These are phyloP conservation scores for Hericium alpestre DNA, from an alignment of 768 basidiomycete species.

Conservation along the genomic window DNA sequence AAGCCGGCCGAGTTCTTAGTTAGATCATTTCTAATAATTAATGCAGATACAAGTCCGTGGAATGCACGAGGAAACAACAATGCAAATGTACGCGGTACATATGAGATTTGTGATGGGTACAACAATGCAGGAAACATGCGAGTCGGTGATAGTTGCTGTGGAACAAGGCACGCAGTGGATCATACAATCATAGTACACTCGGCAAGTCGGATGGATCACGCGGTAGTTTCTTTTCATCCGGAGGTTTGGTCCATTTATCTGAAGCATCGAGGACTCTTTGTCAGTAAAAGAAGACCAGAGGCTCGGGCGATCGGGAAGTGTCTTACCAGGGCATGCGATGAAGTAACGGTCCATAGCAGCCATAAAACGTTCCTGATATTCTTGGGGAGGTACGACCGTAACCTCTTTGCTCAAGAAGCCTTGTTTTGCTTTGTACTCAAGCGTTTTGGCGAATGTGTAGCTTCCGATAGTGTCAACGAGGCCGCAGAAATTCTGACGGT, in stretches of 20 bases:
- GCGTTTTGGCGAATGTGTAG: constrained; percentile 76
- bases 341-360: constrained; percentile 67
- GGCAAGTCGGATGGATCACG: constrained; percentile 20
- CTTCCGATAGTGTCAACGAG: constrained; percentile 82
- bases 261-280: not conserved
- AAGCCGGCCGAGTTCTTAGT: too few relatives aligned
- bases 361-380: constrained; percentile 72
- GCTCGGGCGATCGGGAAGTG: not conserved
- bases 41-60: too few relatives aligned
- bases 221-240: constrained; percentile 20
- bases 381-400: constrained; percentile 69
- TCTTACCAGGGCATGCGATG: constrained; percentile 60
- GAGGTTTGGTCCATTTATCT: constrained; percentile 31
- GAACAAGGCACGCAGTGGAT: not conserved
- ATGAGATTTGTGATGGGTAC: too few relatives aligned
- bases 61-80: too few relatives aligned
- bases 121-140: too few relatives aligned
- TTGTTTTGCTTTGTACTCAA: constrained; percentile 79
- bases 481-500: constrained; percentile 62
- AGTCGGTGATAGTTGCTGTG: too few relatives aligned
- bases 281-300: not conserved
- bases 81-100: too few relatives aligned
- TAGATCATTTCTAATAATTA: too few relatives aligned
- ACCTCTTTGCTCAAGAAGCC: constrained; percentile 52
- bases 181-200: constrained; percentile 20